Evolutionary conservation across 257 asterid species (phyloP), one percentile per base, ranked within the genome.

Genomic region (Primulina eburnea): DNA sequence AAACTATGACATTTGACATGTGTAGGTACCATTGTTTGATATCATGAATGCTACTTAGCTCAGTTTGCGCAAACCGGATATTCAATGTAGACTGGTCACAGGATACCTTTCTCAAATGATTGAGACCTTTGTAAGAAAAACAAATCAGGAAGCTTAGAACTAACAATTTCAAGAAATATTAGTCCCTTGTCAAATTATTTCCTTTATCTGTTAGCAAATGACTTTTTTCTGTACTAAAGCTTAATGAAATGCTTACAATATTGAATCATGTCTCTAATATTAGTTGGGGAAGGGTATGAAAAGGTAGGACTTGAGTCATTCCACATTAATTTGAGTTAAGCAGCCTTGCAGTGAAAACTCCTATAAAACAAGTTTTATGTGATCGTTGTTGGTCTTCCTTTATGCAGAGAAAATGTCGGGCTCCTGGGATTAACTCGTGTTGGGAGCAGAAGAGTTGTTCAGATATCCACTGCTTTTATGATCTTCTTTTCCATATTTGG

Each of bases 361-460:
- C 56, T 40, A 65, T 8, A 40, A 17, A 68, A 38, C 24, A 68
- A 50, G 32, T 53, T 68, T 18, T 70, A 12, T 62, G 4, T 57
- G 57, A 65, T 20, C 43, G n/a, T 35, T 26, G 21, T 67, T 2
- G 12, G 17, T 20, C 60, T 74, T 53, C 65, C 8, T 67, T 71
- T 67, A 8, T 83, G 82, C 88, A 94, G 98, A 28, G 99, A 94
- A 84, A 91, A 94, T 79, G 96, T 94, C 4, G 99, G 99, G 67
- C 97, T 94, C 71, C 86, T 94, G 24, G 99, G 99, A 75, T 86
- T 94, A 67, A 91, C 98, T 73, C 98, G 96, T 33, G 96, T 94
- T 5, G 99, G 99, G 76, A 94, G 99, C 86, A 87, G 99, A 86
- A 83, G 99, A 82, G 97, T 82, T 26, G 99, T 91, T 65, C 96